phyloP scores from a whole-genome alignment of 352 stramenopile species.

The Elongisporangium anandrum region DNA sequence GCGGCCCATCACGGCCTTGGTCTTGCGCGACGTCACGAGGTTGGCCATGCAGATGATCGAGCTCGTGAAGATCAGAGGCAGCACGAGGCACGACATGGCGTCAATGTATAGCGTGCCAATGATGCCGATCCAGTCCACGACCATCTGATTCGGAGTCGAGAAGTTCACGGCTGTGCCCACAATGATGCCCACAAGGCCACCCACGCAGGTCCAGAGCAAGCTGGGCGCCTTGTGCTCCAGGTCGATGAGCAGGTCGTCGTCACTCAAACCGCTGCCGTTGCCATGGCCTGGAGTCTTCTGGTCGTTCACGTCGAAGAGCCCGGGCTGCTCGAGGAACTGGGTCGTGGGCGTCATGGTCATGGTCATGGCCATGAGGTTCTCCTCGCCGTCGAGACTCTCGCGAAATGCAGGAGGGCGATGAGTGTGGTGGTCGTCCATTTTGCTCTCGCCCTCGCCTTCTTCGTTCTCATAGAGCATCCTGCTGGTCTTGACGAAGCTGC shows the following conservation, averaged over 20 bases:
- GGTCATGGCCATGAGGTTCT: constrained; percentile 45
- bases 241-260: constrained; percentile 43
- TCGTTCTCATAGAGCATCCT: constrained; percentile 4
- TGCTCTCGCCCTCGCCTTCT: constrained; percentile 9
- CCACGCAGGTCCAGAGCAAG: constrained; percentile 28
- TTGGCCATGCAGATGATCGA: constrained; percentile 59
- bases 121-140: constrained; percentile 36
- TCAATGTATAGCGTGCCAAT: constrained; percentile 28
- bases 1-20: constrained; percentile 33
- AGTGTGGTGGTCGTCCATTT: constrained; percentile 1
- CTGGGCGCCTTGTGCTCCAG: constrained; percentile 45
- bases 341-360: constrained; percentile 50
- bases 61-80: constrained; percentile 71
- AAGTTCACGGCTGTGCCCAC: constrained; percentile 32
- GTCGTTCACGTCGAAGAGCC: constrained; percentile 42
- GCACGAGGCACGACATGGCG: constrained; percentile 42
- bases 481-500: constrained; percentile 12
- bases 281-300: constrained; percentile 2
- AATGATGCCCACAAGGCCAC: constrained; percentile 27
- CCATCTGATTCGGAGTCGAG: constrained; percentile 14
- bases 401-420: constrained; percentile 1
- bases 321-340: constrained; percentile 43
- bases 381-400: constrained; percentile 8
- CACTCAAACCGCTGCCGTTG: background rate
- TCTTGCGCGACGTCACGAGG: constrained; percentile 48